Evolutionary conservation across 768 basidiomycete species (phyloP), one percentile per base, ranked within the genome.

Genomic region (Paxillus rubicundulus): DNA sequence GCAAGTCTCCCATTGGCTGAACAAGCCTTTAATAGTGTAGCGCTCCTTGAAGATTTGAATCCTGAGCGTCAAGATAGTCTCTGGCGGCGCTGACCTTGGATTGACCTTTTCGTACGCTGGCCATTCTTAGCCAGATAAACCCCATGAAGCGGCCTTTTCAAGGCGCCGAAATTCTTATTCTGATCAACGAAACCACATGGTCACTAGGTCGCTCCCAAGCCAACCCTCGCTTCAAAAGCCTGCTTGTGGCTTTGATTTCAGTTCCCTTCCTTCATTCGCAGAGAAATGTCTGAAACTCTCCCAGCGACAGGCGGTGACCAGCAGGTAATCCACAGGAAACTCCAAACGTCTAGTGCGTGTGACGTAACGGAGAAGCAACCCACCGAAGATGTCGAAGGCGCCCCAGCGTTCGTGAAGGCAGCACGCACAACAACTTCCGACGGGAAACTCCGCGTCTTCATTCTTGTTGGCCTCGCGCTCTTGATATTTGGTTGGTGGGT

Each of bases 401-500:
- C 42, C 6, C 34, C 43, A 27, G 49, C 37, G 7, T 45, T 50
- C 7, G 55, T 53, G 52, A 52, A 50, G 9, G 45, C 13, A 4
- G 2, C 27, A 20, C 40, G 24, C 36, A 40, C 44, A 37, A 50
- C 39, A 9, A 34, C 38, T 5, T 47, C 52, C n/a, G 37, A 60
- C 33, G 60, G 52, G 53, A 69, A 50, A 50, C 58, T 69, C 49
- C 73, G 77, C 12, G 74, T 76, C n/a, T 70, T 71, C 59, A 64
- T 83, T 43, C 72, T 91, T 33, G 68, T 67, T 43, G 81, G 60
- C 14, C 56, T 85, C 1, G 86, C 84, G 9, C 61, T 75, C 12
- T 64, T 85, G 45, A 89, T 93, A 57, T 72, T 92, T 39, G 90
- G 80, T 38, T 93, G 90, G 90, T 93, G 90, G 90, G 84, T 93